Evolutionary conservation across 2,329 filamentous ascomycete genomes (phyloP).

Genomic region (Cladosporium austrohemisphaericum): DNA sequence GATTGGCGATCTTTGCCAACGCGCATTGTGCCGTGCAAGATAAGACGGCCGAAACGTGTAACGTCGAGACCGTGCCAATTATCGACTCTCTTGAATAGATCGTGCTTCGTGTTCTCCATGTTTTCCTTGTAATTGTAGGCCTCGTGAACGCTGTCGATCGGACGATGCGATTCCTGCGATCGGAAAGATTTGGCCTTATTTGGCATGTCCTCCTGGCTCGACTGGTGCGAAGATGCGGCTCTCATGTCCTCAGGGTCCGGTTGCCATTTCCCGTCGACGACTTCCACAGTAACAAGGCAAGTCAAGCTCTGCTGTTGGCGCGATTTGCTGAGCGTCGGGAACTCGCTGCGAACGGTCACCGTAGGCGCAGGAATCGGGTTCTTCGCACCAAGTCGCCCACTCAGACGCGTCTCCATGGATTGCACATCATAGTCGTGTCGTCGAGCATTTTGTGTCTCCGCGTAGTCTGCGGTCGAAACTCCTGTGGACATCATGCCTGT

Average conservation of each 20-base stretch:
- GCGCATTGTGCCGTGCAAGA: constrained; percentile 81
- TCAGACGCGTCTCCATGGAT: constrained; percentile 84
- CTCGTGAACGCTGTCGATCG: constrained; percentile 52
- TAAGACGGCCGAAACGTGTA: constrained; percentile 83
- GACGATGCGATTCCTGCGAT: constrained; percentile 41
- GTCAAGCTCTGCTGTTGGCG: constrained; percentile 93
- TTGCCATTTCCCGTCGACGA: constrained; percentile 86
- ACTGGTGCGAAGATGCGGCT: constrained; percentile 38
- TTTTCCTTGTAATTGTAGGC: constrained; percentile 58
- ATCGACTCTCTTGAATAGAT: constrained; percentile 80
- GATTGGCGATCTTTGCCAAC: constrained; percentile 95
- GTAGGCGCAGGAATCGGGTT: constrained; percentile 87
- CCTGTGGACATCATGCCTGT: constrained; percentile 45
- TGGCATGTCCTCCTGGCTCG: background rate
- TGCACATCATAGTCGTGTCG: constrained; percentile 94
- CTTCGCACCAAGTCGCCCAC: constrained; percentile 63
- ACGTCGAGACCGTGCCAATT: constrained; percentile 99
- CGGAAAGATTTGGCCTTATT: constrained; percentile 20
- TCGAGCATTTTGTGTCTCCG: constrained; percentile 65
- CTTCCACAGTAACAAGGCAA: constrained; percentile 89
- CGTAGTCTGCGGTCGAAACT: constrained; percentile 74
- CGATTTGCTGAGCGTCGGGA: constrained; percentile 86
- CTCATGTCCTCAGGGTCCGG: constrained; percentile 76
- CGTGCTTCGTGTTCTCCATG: constrained; percentile 81
- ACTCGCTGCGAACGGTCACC: constrained; percentile 95